Base-by-base conservation (phyloP, 2,329 filamentous ascomycete genomes). In the Ceratocystis harringtonii region DNA sequence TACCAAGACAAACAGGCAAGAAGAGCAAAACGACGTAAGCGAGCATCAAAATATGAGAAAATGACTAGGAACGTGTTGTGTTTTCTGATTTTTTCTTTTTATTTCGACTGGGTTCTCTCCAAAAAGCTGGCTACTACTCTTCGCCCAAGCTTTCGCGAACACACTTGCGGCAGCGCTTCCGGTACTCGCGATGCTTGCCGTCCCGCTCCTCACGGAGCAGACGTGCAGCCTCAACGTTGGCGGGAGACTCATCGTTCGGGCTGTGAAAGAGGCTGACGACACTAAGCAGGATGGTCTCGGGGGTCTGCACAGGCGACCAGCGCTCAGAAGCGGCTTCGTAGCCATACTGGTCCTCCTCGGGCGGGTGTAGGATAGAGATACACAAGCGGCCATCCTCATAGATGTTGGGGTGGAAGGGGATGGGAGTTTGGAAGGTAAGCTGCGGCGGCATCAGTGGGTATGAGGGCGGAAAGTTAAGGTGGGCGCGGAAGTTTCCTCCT, bases 321-420 rank as follows among this genome's bases (percentile, higher is more conserved):
- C 94, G 85, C 80, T 99, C 94, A 36, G 84, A 81, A 17, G 91
- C 92, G 30, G 83, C 83, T 76, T 99, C 94, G 78, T 99, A 99
- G 64, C 92, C 92, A 76, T 89, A 94, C 73, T 89, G 86, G 73
- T 99, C 94, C 72, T 96, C 92, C 77, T 90, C 92, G 3, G 94
- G 92, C 12, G 92, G 89, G 75, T 99, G 94, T 52, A 99, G 81
- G 77, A 99, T 99, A 55, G 89, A 95, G 75, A 99, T 97, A 80
- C 94, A 99, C 66, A 99, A 89, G 69, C 87, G 84, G 71, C 94
- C 94, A 72, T 84, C 85, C 6, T 84, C 78, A 78, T 96, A 97
- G 73, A 99, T 89, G 74, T 97, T 97, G 0, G 92, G 92, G 76
- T 97, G 92, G 81, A 94, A 97, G 2, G 84, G 84, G 68, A 96